A percentile compares a stretch with the other conserved stretches of the same genome.
These are phyloP conservation scores for Irpex sp. DNA, from an alignment of 1,284 basidiomycete genomes.

Conservation along the genomic window DNA sequence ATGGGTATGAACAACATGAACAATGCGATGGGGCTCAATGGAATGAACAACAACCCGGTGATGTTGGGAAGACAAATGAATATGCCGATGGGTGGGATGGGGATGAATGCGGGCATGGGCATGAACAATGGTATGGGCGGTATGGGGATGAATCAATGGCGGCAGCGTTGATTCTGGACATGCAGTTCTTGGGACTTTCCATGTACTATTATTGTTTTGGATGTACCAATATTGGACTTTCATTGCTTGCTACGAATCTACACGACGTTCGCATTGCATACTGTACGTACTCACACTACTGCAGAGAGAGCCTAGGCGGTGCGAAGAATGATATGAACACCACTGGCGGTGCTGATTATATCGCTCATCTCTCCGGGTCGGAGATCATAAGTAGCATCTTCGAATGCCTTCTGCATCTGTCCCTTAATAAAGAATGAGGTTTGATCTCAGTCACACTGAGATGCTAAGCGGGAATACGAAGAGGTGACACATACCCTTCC, in stretches of 20 bases:
- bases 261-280: too few species aligned
- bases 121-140: conserved; percentile 25
- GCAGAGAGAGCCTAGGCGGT: conserved; percentile 54
- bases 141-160: conserved; percentile 1
- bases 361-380: conserved; percentile 84
- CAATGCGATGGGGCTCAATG: conserved; percentile 12
- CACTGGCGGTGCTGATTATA: conserved; percentile 89
- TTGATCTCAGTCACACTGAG: too few species aligned
- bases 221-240: background rate
- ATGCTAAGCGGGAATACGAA: too few species aligned
- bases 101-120: conserved; percentile 20
- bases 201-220: background rate
- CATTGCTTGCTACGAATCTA: background rate
- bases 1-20: conserved; percentile 9
- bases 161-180: background rate
- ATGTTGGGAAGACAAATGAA: conserved; percentile 22
- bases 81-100: background rate
- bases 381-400: conserved; percentile 85
- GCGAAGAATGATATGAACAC: conserved; percentile 91
- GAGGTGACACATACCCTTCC: conserved; percentile 33
- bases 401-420: conserved; percentile 98
- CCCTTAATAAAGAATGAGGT: conserved; percentile 35
- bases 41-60: conserved; percentile 17
- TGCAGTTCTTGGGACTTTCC: background rate
- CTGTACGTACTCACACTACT: too few species aligned